Evolutionary conservation across 495 filamentous ascomycete species (phyloP), one percentile per base, ranked within the genome.

Genomic region (Penicillium parvum): DNA sequence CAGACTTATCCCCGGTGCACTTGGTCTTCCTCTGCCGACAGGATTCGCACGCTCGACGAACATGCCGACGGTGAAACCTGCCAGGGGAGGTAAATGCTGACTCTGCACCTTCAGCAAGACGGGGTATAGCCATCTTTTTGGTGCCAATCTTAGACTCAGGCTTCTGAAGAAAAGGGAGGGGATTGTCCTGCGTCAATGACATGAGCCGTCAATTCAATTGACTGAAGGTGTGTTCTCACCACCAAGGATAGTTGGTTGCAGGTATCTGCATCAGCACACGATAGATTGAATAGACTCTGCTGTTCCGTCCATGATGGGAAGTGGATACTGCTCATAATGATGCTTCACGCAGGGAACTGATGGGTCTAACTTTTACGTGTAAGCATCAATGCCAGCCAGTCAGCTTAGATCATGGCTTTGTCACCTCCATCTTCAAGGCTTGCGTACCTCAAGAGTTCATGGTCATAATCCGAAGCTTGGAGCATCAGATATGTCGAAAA

Each of bases 21-120:
- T 79, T 82, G 30, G 76, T 75, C 53, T 82, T 82, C 32, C 69
- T 66, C 37, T 67, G 63, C 26, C 69, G 59, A 44, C 73, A 76
- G 7, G 63, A 63, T 43, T 76, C 70, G 49, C 73, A 76, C 19
- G 71, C 70, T 42, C 69, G 68, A 40, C 62, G 62, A 18, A 73
- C 66, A 44, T 71, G 69, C 12, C 66, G 66, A 36, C 69, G 64
- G 42, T 69, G 65, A 16, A 63, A 63, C 17, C 67, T 56, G 20
- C 58, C 64, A 7, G 63, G 60, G n/a, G 66, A 55, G 8, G 58
- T 49, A 18, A 66, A 61, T 6, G 61, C 45, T 17, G 69, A 61
- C 41, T 71, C 66, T 37, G 56, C 41, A 2, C 66, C 66, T 46
- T 69, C 65, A n/a, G 63, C 57, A 16, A 72, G 56, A 12, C 67